A percentile compares a stretch with the other conserved stretches of the same genome.
These are phyloP conservation scores for Agastache rugosa DNA, from an alignment of 257 asterid species.

Conservation along the genomic window DNA sequence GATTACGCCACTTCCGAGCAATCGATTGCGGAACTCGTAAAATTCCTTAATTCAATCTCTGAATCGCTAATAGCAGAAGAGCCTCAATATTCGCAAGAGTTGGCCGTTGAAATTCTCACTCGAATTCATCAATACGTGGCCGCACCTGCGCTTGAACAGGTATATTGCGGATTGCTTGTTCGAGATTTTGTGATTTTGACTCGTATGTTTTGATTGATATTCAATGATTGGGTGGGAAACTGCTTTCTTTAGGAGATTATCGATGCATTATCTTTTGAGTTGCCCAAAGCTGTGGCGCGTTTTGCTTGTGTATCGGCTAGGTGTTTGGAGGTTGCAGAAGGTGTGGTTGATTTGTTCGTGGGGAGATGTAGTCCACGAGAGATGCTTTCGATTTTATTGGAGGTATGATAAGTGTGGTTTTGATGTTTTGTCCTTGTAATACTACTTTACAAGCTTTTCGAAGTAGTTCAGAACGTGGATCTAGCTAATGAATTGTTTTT, in stretches of 20 bases:
- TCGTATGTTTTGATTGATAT: neutral
- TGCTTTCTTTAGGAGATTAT: slow-evolving; percentile 56
- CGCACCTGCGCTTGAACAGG: slow-evolving; percentile 63
- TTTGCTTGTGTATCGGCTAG: slow-evolving; percentile 63
- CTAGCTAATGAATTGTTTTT: slow-evolving; percentile 17
- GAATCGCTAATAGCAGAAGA: slow-evolving; percentile 38
- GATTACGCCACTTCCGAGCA: slow-evolving; percentile 50
- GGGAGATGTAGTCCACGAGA: slow-evolving; percentile 74
- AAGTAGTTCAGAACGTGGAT: neutral
- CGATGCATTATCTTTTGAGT: slow-evolving; percentile 73
- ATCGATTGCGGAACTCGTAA: slow-evolving; percentile 53
- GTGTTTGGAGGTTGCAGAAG: slow-evolving; percentile 60
- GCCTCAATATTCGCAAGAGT: slow-evolving; percentile 39
- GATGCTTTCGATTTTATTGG: slow-evolving; percentile 82
- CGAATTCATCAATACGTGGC: slow-evolving; percentile 54
- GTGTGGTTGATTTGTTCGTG: slow-evolving; percentile 51
- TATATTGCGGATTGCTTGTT: slow-evolving; percentile 9
- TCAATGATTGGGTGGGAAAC: neutral
- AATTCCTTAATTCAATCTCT: slow-evolving; percentile 56
- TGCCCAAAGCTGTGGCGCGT: slow-evolving; percentile 72
- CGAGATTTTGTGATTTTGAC: neutral
- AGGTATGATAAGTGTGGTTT: slow-evolving; percentile 48
- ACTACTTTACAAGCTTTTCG: neutral
- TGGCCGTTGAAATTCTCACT: slow-evolving; percentile 51
- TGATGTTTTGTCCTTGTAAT: slow-evolving; percentile 6